Conservation (phyloP, 768 basidiomycete species). For the Mycena leptocephala region DNA sequence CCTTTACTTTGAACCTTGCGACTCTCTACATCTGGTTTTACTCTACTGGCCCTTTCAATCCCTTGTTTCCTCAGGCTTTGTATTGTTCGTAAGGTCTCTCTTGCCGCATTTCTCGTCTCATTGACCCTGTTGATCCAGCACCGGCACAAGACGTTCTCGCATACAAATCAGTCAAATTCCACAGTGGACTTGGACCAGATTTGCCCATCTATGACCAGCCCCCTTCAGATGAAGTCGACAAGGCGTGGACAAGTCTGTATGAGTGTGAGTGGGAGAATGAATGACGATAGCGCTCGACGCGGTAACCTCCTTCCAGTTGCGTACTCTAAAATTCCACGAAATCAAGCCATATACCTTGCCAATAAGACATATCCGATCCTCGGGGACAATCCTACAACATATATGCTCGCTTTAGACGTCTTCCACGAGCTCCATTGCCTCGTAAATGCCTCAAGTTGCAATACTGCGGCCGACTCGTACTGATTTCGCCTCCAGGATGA, state of each 20-base stretch:
- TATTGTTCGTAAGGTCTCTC: conserved; percentile 28
- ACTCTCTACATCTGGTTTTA: conserved; percentile 29
- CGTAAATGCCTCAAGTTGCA: conserved; percentile 16
- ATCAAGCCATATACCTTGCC: conserved; percentile 38
- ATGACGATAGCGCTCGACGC: background rate
- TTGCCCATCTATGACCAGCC: conserved; percentile 37
- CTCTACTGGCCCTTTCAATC: conserved; percentile 23
- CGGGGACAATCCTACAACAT: conserved; percentile 38
- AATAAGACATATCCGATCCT: conserved; percentile 45
- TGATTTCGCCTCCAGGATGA: conserved; percentile 32
- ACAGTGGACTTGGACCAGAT: conserved; percentile 39
- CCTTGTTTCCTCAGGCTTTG: conserved; percentile 32
- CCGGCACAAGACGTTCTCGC: conserved; percentile 40
- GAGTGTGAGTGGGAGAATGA: conserved; percentile 31
- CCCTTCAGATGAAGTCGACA: conserved; percentile 43
- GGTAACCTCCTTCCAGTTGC: conserved; percentile 27
- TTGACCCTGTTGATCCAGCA: conserved; percentile 27
- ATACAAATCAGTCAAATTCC: conserved; percentile 41
- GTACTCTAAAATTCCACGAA: conserved; percentile 40
- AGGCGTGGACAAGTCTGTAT: conserved; percentile 43
- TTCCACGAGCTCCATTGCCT: conserved; percentile 46
- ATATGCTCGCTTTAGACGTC: conserved; percentile 43
- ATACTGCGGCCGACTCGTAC: background rate
- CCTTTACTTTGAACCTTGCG: conserved; percentile 27
- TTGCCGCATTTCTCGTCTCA: background rate